Evolutionary conservation across 169 alveolate genomes (phyloP), one percentile per base, ranked within the genome.

Genomic region (Amoebophrya sp.): DNA sequence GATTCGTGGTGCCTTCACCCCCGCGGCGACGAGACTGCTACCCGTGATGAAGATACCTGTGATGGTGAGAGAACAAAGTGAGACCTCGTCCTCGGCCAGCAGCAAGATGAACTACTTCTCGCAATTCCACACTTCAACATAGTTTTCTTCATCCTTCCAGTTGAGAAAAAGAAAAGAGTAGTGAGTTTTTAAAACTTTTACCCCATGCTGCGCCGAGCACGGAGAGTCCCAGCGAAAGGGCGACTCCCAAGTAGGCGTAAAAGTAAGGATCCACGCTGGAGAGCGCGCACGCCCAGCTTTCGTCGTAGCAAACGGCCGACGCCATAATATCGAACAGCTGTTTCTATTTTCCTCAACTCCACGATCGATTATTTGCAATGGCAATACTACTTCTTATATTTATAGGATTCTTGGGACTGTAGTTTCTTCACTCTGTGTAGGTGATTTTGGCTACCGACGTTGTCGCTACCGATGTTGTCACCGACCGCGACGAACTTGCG

Each of bases 1-100:
- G 89, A 99, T 98, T 92, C 99, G 97, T 31, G 99, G 99, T 88
- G 99, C 97, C 94, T 98, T 98, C 90, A 99, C 98, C 41, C 99
- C 97, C 34, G 99, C 99, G 2, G 99, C 99, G 87, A 98, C 96
- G 40, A 99, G 94, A 89, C 99, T 95, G 90, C 98, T 96, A 16
- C 99, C 99, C 43, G 99, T 97, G 70, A 98, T 96, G 94, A 97
- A 98, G 40, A 99, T 98, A 38, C 99, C 99, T 98, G 0, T 34
- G 58, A 29, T 10, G 10, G 38, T 88, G 58, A 41, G 38, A 23
- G 10, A 16, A 18, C 16, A 29, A 18, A 34, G 31, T 29, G 23
- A 88, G 18, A 13, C 90, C 13, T 88, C 10, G 26, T 0, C 42
- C 89, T 40, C 7, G 0, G 48, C 15, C 23, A 20, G 13, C 23